A percentile compares a stretch with the other conserved stretches of the same genome.
These are phyloP conservation scores for Venturia asperata DNA, from an alignment of 2,329 filamentous ascomycete genomes.

Conservation along the genomic window DNA sequence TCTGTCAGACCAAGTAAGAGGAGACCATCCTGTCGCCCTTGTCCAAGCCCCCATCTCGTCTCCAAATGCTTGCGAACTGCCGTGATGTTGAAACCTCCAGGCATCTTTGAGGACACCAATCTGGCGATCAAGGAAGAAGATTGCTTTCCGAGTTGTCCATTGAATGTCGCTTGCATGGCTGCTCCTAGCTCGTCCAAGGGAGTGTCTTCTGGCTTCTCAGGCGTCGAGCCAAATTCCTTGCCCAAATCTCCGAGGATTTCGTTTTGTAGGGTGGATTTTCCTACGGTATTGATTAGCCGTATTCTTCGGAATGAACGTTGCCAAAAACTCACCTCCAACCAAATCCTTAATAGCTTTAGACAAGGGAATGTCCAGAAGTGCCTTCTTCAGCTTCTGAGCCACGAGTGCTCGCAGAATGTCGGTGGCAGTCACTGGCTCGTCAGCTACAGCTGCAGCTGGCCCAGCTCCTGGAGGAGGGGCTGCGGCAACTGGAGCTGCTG, in stretches of 20 bases:
- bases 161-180: conserved; percentile 96
- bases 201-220: conserved; percentile 96
- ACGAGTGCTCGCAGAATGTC: conserved; percentile 86
- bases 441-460: conserved; percentile 77
- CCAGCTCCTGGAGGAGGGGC: conserved; percentile 65
- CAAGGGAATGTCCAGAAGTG: conserved; percentile 76
- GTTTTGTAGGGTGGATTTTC: conserved; percentile 97
- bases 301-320: not conserved
- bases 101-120: conserved; percentile 98
- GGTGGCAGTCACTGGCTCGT: conserved; percentile 78
- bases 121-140: conserved; percentile 88
- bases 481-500: conserved; percentile 48
- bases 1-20: conserved; percentile 83
- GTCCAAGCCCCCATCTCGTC: conserved; percentile 79
- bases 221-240: conserved; percentile 96
- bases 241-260: conserved; percentile 96
- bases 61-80: conserved; percentile 91
- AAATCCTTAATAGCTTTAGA: conserved; percentile 98
- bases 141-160: conserved; percentile 95
- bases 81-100: conserved; percentile 98
- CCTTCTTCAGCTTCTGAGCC: conserved; percentile 97
- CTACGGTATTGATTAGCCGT: conserved; percentile 41
- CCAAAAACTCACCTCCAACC: conserved; percentile 69
- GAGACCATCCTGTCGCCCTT: conserved; percentile 85
- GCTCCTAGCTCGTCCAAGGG: conserved; percentile 92